A percentile compares a stretch with the other conserved stretches of the same genome.
These are phyloP conservation scores for Daldinia childiae DNA, from an alignment of 495 filamentous ascomycete genomes.

Conservation along the genomic window DNA sequence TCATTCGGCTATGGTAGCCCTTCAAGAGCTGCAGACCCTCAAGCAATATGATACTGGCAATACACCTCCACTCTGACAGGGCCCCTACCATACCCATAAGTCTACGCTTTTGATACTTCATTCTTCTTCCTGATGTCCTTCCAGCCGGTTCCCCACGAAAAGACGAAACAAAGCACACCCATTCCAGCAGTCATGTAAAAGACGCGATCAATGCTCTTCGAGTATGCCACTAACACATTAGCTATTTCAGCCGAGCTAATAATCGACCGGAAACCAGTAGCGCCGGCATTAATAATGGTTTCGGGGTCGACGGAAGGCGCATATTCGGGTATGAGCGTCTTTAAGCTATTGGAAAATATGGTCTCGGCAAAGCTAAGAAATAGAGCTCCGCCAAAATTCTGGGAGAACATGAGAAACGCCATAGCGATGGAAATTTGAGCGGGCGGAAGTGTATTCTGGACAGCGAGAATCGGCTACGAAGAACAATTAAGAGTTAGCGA, in stretches of 20 bases:
- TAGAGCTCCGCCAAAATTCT: conserved; percentile 5
- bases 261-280: background rate
- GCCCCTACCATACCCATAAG: background rate
- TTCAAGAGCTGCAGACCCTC: background rate
- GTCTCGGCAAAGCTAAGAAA: conserved; percentile 3
- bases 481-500: background rate
- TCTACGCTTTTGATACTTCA: conserved; percentile 8
- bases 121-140: conserved; percentile 57
- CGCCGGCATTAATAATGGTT: background rate
- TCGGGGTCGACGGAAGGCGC: conserved; percentile 1
- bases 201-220: conserved; percentile 47
- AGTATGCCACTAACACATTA: conserved; percentile 54
- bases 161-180: conserved; percentile 35
- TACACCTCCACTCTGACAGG: no score
- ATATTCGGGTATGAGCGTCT: conserved; percentile 3
- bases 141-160: conserved; percentile 59
- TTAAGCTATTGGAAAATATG: background rate
- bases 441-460: conserved; percentile 5
- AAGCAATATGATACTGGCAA: background rate
- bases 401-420: conserved; percentile 1
- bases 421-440: conserved; percentile 4
- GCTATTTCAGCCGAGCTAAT: background rate
- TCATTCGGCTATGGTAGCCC: background rate
- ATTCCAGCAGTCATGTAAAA: conserved; percentile 48
- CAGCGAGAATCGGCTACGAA: background rate